Percentiles rank a stretch among this genome's conserved stretches.
Conservation (phyloP, 495 filamentous ascomycete genomes). For the Penicillium simplicissimum region DNA sequence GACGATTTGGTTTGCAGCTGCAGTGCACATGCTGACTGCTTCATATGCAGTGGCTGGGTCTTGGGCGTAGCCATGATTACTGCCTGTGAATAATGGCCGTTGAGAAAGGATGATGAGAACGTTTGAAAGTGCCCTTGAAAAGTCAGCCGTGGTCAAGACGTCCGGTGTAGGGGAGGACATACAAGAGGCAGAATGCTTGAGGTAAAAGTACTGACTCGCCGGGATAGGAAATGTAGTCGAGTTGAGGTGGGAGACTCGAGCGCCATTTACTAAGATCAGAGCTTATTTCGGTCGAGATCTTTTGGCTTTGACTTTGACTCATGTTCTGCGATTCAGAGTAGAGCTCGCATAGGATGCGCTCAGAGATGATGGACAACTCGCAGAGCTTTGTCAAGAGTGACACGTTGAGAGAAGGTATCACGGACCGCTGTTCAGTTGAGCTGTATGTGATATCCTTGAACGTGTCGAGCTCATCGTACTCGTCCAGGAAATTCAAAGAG, state of each 20-base stretch:
- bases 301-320: slow-evolving; percentile 16
- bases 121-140: slow-evolving; percentile 31
- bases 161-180: background rate
- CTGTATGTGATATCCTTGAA: slow-evolving; percentile 31
- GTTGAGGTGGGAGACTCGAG: slow-evolving; percentile 23
- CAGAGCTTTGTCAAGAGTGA: slow-evolving; percentile 35
- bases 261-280: slow-evolving; percentile 27
- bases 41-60: slow-evolving; percentile 26
- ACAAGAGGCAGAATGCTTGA: slow-evolving; percentile 31
- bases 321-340: slow-evolving; percentile 32
- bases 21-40: slow-evolving; percentile 30
- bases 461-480: slow-evolving; percentile 38
- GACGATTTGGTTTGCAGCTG: slow-evolving; percentile 34
- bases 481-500: slow-evolving; percentile 31
- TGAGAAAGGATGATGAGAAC: slow-evolving; percentile 34
- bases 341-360: slow-evolving; percentile 32
- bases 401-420: slow-evolving; percentile 30
- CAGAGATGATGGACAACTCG: slow-evolving; percentile 32
- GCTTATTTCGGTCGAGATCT: slow-evolving; percentile 25
- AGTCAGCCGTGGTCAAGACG: background rate
- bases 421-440: slow-evolving; percentile 3
- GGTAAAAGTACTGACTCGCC: slow-evolving; percentile 19
- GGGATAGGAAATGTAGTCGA: slow-evolving; percentile 27
- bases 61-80: slow-evolving; percentile 7
- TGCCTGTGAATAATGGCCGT: slow-evolving; percentile 27